These are phyloP conservation scores for Sporothrix humicola DNA, from an alignment of 2,329 filamentous ascomycete species.

Conservation along the genomic window DNA sequence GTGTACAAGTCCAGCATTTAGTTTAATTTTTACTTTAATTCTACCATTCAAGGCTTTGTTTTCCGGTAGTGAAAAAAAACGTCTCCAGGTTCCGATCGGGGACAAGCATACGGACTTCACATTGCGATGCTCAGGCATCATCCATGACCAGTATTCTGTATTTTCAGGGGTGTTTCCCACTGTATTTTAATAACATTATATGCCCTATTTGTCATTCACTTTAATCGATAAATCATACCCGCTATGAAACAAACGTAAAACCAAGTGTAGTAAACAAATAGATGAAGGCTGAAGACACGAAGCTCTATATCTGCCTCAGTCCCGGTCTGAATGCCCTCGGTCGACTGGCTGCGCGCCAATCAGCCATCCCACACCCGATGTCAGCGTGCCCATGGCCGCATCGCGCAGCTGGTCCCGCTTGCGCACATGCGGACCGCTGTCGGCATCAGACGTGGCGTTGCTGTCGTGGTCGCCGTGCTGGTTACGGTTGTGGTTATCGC, in stretches of 20 bases:
- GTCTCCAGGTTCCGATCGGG: too few species aligned
- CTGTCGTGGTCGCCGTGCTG: conserved; percentile 19
- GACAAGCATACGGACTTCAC: too few species aligned
- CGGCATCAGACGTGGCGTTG: conserved; percentile 22
- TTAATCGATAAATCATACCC: conserved; percentile 13
- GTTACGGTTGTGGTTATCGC: background rate
- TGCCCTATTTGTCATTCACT: background rate
- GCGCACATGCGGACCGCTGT: conserved; percentile 51
- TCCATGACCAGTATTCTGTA: too few species aligned
- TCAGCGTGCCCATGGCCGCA: conserved; percentile 69
- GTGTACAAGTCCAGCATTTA: too few species aligned
- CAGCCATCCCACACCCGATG: conserved; percentile 71
- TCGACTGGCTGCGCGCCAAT: conserved; percentile 60
- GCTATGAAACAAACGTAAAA: background rate
- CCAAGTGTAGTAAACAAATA: background rate
- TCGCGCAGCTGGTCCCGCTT: conserved; percentile 75
- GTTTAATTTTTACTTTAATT: too few species aligned
- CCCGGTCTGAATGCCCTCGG: conserved; percentile 32
- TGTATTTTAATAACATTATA: background rate
- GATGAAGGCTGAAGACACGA: background rate
- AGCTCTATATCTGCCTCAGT: background rate
- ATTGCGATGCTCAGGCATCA: too few species aligned
- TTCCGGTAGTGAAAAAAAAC: too few species aligned
- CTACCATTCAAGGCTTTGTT: too few species aligned
- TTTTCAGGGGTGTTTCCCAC: too few species aligned